phyloP scores from a whole-genome alignment of 345 rosid genomes.

The Excoecaria cochinchinensis region DNA sequence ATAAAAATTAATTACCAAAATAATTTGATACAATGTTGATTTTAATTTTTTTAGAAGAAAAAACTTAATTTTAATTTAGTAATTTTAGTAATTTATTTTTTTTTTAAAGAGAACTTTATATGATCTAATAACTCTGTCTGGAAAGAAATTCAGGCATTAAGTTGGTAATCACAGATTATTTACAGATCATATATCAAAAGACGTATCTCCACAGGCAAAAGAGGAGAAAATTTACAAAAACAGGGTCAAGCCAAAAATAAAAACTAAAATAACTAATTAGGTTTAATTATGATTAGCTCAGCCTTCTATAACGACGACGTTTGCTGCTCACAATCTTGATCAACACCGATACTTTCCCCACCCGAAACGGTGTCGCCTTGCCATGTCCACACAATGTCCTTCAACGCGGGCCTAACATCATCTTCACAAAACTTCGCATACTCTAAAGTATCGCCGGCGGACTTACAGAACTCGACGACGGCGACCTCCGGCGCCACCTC shows the following conservation, averaged over 20 bases:
- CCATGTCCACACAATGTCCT: constrained; percentile 81
- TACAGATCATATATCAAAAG: background rate
- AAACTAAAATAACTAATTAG: background rate
- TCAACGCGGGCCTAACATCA: constrained; percentile 32
- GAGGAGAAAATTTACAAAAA: background rate
- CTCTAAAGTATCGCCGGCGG: constrained; percentile 38
- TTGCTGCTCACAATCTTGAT: background rate
- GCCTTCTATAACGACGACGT: background rate
- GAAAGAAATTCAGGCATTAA: background rate
- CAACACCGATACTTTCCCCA: background rate
- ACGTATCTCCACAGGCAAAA: background rate
- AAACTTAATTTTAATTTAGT: too few relatives aligned
- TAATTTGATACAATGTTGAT: too few relatives aligned
- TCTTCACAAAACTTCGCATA: constrained; percentile 30
- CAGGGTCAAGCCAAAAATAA: background rate
- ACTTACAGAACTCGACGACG: constrained; percentile 42
- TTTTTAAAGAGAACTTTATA: too few relatives aligned
- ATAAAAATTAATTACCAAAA: too few relatives aligned
- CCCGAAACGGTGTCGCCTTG: constrained; percentile 59
- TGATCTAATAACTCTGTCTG: background rate
- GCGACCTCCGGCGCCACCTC: constrained; percentile 41
- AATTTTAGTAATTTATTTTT: too few relatives aligned
- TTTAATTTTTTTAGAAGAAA: too few relatives aligned
- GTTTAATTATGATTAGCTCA: background rate
- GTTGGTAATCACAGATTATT: background rate